phyloP scores from a whole-genome alignment of 345 rosid species.

The Adansonia digitata region DNA sequence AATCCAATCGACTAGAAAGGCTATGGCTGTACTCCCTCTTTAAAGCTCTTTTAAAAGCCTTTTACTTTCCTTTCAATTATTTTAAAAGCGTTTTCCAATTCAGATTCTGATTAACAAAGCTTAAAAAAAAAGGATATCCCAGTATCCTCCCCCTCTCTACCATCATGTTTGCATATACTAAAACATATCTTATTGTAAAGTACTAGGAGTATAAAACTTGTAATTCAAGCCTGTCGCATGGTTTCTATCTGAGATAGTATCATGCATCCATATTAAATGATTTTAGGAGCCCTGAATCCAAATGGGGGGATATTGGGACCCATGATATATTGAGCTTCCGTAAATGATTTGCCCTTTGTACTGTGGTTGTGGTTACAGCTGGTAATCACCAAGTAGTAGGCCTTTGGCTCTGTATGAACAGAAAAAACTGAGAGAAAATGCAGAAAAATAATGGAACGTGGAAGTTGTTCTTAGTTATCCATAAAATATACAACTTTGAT shows the following conservation, averaged over 20 bases:
- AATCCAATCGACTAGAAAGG: neutral
- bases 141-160: slow-evolving; percentile 10
- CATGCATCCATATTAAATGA: neutral
- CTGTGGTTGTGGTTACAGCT: neutral
- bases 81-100: slow-evolving; percentile 2
- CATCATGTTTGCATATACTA: neutral
- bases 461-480: no score
- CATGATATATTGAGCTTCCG: neutral
- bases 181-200: neutral
- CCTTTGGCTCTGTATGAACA: neutral
- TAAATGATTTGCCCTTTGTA: neutral
- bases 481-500: no score
- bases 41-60: neutral
- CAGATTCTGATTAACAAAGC: slow-evolving; percentile 8
- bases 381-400: neutral
- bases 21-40: neutral
- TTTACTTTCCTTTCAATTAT: slow-evolving; percentile 14
- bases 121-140: slow-evolving; percentile 10
- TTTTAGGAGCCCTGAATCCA: neutral
- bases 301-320: slow-evolving; percentile 3
- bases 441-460: neutral
- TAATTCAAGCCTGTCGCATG: slow-evolving; percentile 10
- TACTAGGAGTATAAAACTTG: neutral
- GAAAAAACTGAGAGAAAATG: neutral
- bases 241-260: neutral